phyloP scores from a whole-genome alignment of 257 asterid species.

The Anisodus acutangulus region DNA sequence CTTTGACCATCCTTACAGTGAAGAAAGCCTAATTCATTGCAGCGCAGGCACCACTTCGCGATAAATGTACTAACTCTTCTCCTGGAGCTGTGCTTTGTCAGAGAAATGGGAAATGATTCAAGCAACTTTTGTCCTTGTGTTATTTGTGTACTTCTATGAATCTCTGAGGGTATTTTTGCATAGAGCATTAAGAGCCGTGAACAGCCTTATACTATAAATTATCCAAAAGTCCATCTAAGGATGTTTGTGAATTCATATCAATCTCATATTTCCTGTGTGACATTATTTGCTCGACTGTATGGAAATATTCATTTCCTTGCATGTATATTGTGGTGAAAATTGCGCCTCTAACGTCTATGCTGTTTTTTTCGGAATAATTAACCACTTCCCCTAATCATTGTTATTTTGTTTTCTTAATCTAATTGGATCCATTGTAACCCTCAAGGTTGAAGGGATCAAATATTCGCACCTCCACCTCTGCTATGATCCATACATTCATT shows the following conservation, averaged over 20 bases:
- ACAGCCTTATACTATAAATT: background rate
- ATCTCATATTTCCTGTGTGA: background rate
- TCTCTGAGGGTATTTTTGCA: background rate
- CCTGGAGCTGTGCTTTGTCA: background rate
- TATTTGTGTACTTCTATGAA: background rate
- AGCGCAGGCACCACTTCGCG: background rate
- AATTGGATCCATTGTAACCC: background rate
- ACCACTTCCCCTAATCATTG: no score
- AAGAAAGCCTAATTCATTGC: background rate
- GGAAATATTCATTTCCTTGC: background rate
- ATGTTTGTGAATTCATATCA: background rate
- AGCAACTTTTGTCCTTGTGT: background rate
- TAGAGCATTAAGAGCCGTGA: background rate
- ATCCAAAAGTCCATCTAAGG: background rate
- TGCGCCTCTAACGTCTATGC: background rate
- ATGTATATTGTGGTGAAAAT: background rate
- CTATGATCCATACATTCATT: no score
- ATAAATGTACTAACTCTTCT: background rate
- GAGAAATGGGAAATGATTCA: background rate
- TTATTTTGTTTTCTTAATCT: no score
- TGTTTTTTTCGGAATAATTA: no score
- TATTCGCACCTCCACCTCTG: background rate
- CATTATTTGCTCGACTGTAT: background rate
- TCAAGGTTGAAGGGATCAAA: background rate
- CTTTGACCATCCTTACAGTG: slow-evolving; percentile 21